Conservation (phyloP, 2,329 filamentous ascomycete genomes). For the Fusarium sarcochroum region DNA sequence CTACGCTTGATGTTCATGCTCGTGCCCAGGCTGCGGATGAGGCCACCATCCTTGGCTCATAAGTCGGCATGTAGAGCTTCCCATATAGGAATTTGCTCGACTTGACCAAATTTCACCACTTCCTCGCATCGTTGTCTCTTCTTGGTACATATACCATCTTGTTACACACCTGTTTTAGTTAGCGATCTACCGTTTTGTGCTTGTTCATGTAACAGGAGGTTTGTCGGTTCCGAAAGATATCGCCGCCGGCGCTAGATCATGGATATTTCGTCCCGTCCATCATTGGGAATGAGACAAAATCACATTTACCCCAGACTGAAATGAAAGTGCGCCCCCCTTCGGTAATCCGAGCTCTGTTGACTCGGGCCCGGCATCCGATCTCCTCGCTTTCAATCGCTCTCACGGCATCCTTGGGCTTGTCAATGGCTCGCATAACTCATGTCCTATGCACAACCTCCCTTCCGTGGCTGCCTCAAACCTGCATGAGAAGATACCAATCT, state of each 20-base stretch:
- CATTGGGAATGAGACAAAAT: conserved; percentile 19
- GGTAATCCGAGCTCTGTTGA: conserved; percentile 7
- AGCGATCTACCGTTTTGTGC: background rate
- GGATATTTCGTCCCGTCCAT: conserved; percentile 20
- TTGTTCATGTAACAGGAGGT: background rate
- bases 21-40: conserved; percentile 24
- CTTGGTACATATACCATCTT: background rate
- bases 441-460: conserved; percentile 16
- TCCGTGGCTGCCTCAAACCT: conserved; percentile 37
- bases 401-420: background rate
- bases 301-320: conserved; percentile 17
- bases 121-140: background rate
- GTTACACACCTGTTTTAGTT: background rate
- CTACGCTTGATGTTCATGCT: conserved; percentile 16
- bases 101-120: background rate
- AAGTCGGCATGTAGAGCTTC: background rate
- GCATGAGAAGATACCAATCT: conserved; percentile 36
- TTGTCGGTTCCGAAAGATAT: conserved; percentile 16
- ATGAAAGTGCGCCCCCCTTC: conserved; percentile 1
- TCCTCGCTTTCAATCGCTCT: conserved; percentile 3
- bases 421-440: conserved; percentile 41
- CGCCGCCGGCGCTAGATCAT: background rate
- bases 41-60: conserved; percentile 18
- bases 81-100: background rate
- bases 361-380: conserved; percentile 6